Base-by-base conservation (phyloP, 345 rosid genomes). In the Rubroshorea leprosula region DNA sequence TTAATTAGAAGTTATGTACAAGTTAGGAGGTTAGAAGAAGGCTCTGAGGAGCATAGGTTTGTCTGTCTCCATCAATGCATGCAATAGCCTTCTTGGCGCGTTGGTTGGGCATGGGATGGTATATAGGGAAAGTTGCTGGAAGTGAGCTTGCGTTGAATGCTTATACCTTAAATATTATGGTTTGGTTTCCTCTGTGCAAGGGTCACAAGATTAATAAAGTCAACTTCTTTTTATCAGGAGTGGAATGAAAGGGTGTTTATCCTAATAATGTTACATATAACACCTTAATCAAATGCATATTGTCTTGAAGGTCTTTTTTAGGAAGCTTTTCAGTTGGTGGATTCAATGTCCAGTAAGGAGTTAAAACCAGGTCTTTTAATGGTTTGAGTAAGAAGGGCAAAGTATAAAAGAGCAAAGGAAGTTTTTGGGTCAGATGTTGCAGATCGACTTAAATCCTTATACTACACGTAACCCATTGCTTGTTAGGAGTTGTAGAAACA, bases 141-240 rank as follows among this genome's bases (percentile, higher is more conserved):
- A 67, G 68, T 61, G 73, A 74, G 23, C 23, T 71, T 27, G 64
- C 29, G 18, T n/a, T 80, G 65, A 83, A 80, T 75, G 78, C 73
- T 1, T 80, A 67, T 27, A 79, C 77, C 1, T 66, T 83, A n/a
- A 86, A 89, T 57, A 89, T 89, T 60, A 82, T 86, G 97, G 91
- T 85, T 62, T 85, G 87, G n/a, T n/a, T n/a, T 76, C 94, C 96
- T 1, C 68, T 85, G 73, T 90, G 90, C 64, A 90, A 90, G 76
- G 93, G 81, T 73, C 49, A 66, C 53, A 78, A 81, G 58, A 64
- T 83, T 52, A 81, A 66, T 49, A 61, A 66, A 43, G 78, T 78
- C 1, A 77, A 66, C 59, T 16, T 49, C 6, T 79, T 86, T 70
- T 41, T 90, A 24, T 39, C 64, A 0, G 71, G 78, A 45, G 71